Evolutionary conservation across 2,329 filamentous ascomycete species (phyloP), one percentile per base, ranked within the genome.

Genomic region (Fusarium tupiense): DNA sequence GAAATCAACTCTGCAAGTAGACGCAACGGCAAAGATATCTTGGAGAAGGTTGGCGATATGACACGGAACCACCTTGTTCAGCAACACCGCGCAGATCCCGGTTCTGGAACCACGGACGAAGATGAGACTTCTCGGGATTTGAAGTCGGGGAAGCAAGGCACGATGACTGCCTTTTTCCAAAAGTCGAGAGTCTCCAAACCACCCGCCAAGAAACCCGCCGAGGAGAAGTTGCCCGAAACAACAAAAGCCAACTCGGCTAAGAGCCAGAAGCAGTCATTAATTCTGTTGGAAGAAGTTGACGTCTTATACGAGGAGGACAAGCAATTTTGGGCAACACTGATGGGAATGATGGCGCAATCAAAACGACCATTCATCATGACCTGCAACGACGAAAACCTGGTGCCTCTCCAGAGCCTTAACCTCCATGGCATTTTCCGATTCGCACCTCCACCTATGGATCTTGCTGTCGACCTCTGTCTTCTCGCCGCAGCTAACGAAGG

Each of bases 41-140:
- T 97, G 40, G 96, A 99, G 78, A 94, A 90, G 76, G 94, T 99
- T 50, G 97, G 96, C 46, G 95, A 99, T 82, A 98, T 99, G 96
- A 96, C 95, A 8, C 92, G 92, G 70, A 98, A 99, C 77, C 96
- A 99, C 82, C 88, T 98, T 4, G 96, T 99, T 26, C 86, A 87
- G 61, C 86, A 85, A 56, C 85, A 86, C 66, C 85, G 78, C 24
- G 76, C 81, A 43, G 80, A 82, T 22, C 53, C 74, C 17, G 71
- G 79, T 19, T 74, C 78, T 8, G 81, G 82, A 43, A 69, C 66
- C 2, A 69, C 78, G 14, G 78, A 76, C 22, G 79, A 81, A 17
- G 78, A 80, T 26, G 80, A 82, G 14, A 79, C 82, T 26, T 71
- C 78, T 10, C 85, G 87, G 60, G 91, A 92, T 62, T 80, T 91